Evolutionary conservation across 352 stramenopile species (phyloP), one percentile per base, ranked within the genome.

Genomic region (Globisporangium barbulae): DNA sequence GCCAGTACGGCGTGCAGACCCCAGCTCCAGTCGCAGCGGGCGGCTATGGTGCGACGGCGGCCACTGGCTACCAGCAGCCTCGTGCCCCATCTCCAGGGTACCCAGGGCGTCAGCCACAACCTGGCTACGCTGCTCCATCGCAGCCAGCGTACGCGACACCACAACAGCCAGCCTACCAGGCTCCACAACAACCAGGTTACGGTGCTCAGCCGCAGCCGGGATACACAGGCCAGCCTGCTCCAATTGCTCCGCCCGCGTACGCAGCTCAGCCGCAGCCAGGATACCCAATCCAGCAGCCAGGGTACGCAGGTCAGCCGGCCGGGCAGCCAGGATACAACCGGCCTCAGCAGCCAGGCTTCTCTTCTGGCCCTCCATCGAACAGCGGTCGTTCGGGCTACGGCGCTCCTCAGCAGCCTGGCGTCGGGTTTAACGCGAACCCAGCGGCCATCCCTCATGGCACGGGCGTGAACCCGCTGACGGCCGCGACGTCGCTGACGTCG

Each of bases 381-480:
- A 68, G 72, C 28, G 64, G 35, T 12, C 47, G 30, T 33, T 72
- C 49, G 47, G 64, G 53, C 45, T 74, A 82, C 70, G 52, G 72
- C 30, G 60, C 2, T 10, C 71, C 59, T 41, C 73, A 62, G 53
- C 62, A 54, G 33, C 71, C 69, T 17, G 73, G 67, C 55, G 71
- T 74, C 8, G 75, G 74, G 9, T 82, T 86, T 39, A 67, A 62
- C 42, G 52, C 72, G 6, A 81, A 73, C 54, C 53, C 67, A 13
- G 61, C 65, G 5, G 71, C 82, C 12, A 76, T 88, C 64, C 72
- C 81, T 37, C 80, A 91, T 71, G 72, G 75, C 69, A 88, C 76
- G 52, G 85, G 82, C 22, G 76, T 93, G 71, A 91, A 93, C 71
- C 70, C 81, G 35, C 61, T 93, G 61, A 67, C 78, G 25, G 80